Base-by-base conservation (phyloP, 768 basidiomycete genomes). In the Pulveroboletus sp. region DNA sequence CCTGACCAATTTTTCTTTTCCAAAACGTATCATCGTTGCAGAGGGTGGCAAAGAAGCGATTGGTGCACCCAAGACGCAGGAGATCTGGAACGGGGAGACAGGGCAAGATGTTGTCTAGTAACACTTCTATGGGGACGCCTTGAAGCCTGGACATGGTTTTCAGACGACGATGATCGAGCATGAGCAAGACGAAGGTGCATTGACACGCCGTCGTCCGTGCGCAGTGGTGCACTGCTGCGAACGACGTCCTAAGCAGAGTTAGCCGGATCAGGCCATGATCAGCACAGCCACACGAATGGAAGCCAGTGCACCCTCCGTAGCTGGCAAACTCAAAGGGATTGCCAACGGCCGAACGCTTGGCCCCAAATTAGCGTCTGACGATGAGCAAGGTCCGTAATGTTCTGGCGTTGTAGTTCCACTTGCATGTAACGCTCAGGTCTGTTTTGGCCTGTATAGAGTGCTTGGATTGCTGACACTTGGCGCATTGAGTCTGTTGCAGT, bases 11-110 rank as follows among this genome's bases (percentile, higher is more conserved):
- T 53, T 79, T 85, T 27, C 79, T 74, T 62, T 82, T 83, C 92
- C 92, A 94, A 51, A 92, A 76, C 0, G 81, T 82, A 50, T 90
- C 86, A 61, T 93, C 89, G 11, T 76, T 71, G 60, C 78, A 79
- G 24, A 86, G 58, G 11, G 66, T 54, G 40, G 80, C 75, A 60
- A 91, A 87, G 63, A 77, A 76, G 56, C 76, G 83, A 68, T 76
- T 84, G 1, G 86, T 84, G n/a, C 67, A 68, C 5, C 76, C 75
- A 8, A 95, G 73, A 38, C 69, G 69, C 4, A 83, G 67, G 18
- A 93, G 69, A 63, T 84, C 83, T 11, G 62, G 56, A 27, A 81
- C 64, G 9, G 76, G 67, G 27, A 91, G 69, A 8, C 66, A 58
- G 18, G 84, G 82, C 6, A 89, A 69, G 5, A 94, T 52, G 55